Percentiles rank a stretch among this genome's conserved stretches.
Evolutionary conservation across 164 flowering plant species (phyloP).

Genomic region (Stephania yunnanensis): DNA sequence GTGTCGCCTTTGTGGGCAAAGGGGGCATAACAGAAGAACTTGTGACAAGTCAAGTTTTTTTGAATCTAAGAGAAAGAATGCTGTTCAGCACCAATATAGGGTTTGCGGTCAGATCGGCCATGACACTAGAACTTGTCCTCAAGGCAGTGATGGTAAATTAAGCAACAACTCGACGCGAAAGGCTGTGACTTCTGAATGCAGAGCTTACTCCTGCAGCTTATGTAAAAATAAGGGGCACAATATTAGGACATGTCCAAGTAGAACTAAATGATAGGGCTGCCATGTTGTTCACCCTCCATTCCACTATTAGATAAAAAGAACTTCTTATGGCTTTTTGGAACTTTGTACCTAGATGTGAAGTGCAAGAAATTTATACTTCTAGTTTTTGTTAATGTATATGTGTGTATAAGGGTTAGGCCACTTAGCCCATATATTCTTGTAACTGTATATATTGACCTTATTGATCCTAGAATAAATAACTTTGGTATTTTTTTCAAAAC

Average conservation of each 20-base stretch:
- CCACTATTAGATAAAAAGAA: neutral
- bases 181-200: conserved; percentile 7
- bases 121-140: conserved; percentile 46
- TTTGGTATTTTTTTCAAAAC: too few relatives aligned
- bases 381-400: too few relatives aligned
- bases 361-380: too few relatives aligned
- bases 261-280: conserved; percentile 1
- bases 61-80: conserved; percentile 16
- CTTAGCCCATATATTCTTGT: too few relatives aligned
- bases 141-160: conserved; percentile 8
- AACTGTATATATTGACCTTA: too few relatives aligned
- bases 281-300: neutral
- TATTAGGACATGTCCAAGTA: conserved; percentile 45
- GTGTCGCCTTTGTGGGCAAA: conserved; percentile 67
- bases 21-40: conserved; percentile 79
- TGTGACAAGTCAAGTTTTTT: conserved; percentile 36
- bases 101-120: conserved; percentile 45
- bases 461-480: too few relatives aligned
- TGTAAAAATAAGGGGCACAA: conserved; percentile 50
- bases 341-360: too few relatives aligned
- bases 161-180: conserved; percentile 1
- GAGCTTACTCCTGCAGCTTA: conserved; percentile 32
- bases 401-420: too few relatives aligned
- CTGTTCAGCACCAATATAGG: conserved; percentile 27
- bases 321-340: neutral